A percentile compares a stretch with the other conserved stretches of the same genome.
phyloP scores from a whole-genome alignment of 176 grass and related monocot genomes.

The Cymbopogon citratus region DNA sequence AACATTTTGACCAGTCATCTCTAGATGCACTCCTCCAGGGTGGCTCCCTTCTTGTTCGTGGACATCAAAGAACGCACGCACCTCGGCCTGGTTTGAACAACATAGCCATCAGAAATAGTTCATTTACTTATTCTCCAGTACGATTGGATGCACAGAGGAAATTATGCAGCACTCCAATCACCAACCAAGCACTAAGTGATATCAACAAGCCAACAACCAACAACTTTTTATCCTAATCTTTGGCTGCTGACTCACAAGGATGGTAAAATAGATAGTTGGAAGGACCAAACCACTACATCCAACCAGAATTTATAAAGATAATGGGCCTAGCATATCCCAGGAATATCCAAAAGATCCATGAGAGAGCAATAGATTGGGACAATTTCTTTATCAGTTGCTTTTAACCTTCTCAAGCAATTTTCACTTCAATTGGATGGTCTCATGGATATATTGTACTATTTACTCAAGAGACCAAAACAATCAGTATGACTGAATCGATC shows the following conservation, averaged over 20 bases:
- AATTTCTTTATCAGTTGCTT: not conserved
- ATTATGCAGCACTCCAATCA: not conserved
- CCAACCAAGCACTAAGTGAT: not conserved
- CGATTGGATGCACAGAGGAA: not conserved
- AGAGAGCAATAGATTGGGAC: not conserved
- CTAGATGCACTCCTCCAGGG: conserved; percentile 71
- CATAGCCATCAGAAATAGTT: not conserved
- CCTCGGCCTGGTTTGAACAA: conserved; percentile 56
- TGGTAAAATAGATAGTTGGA: not conserved
- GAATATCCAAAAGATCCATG: not conserved
- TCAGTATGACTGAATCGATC: not conserved
- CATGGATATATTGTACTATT: not conserved
- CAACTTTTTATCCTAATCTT: not conserved
- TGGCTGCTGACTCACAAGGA: not conserved
- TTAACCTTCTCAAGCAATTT: not conserved
- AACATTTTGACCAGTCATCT: conserved; percentile 88
- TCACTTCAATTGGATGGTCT: not conserved
- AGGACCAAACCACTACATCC: not conserved
- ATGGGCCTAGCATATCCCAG: not conserved
- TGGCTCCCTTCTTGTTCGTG: conserved; percentile 80
- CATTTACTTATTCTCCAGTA: not conserved
- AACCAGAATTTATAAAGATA: conserved; percentile 11
- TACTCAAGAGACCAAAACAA: not conserved
- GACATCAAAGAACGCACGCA: conserved; percentile 78
- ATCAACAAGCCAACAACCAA: not conserved